Evolutionary conservation across 1,284 basidiomycete genomes (phyloP).

Genomic region (Tremellales sp.): DNA sequence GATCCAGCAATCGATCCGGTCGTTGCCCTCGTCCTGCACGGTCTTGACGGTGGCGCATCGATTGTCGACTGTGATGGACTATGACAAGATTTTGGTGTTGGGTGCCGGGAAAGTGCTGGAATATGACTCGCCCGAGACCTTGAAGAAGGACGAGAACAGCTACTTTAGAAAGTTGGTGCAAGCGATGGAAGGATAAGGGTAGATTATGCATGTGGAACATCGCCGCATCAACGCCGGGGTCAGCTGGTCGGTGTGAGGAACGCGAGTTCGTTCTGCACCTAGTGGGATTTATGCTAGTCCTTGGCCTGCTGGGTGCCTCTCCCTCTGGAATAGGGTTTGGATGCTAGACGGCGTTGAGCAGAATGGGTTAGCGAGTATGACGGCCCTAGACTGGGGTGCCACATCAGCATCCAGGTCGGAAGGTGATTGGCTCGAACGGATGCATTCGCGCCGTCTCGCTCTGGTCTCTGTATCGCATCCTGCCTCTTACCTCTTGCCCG

Average conservation of each 20-base stretch:
- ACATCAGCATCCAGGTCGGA: no score
- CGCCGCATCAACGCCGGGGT: not conserved
- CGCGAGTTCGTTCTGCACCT: no score
- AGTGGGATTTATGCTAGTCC: no score
- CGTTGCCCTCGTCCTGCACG: conserved; percentile 48
- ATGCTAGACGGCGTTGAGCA: no score
- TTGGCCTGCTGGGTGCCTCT: no score
- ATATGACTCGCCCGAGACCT: conserved; percentile 57
- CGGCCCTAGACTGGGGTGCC: no score
- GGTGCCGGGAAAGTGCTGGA: conserved; percentile 55
- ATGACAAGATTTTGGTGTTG: conserved; percentile 54
- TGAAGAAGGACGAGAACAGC: conserved; percentile 56
- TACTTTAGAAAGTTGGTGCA: conserved; percentile 60
- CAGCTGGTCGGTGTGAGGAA: not conserved
- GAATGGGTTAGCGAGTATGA: no score
- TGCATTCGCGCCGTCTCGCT: no score
- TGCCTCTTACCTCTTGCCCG: no score
- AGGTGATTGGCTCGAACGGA: no score
- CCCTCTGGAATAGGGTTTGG: no score
- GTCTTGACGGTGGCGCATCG: conserved; percentile 51
- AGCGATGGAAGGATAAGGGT: conserved; percentile 43
- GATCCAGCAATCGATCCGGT: conserved; percentile 53
- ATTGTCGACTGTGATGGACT: conserved; percentile 53
- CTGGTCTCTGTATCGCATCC: no score
- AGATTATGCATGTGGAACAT: not conserved